A percentile compares a stretch with the other conserved stretches of the same genome.
These are phyloP conservation scores for Plantago coronopus DNA, from an alignment of 305 asterid genomes.

Conservation along the genomic window DNA sequence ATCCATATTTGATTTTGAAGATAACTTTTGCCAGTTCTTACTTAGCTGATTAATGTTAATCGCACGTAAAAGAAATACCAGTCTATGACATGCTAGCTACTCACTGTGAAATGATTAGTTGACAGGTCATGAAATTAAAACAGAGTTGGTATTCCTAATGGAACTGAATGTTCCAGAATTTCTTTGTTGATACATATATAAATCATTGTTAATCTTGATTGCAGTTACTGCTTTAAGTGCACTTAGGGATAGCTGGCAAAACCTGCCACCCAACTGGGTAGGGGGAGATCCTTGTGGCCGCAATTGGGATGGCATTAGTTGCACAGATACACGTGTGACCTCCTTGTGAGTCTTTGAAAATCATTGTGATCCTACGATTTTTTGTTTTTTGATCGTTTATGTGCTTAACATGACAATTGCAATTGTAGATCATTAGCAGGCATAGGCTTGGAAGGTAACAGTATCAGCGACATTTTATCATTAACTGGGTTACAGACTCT, in stretches of 20 bases:
- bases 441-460: slow-evolving; percentile 48
- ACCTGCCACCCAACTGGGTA: slow-evolving; percentile 76
- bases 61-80: no score
- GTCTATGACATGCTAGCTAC: no score
- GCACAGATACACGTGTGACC: slow-evolving; percentile 53
- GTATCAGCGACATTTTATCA: slow-evolving; percentile 56
- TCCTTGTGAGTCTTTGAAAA: slow-evolving; percentile 50
- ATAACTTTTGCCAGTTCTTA: no score
- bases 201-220: slow-evolving; percentile 15
- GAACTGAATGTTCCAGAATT: background rate
- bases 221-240: slow-evolving; percentile 67
- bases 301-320: slow-evolving; percentile 66
- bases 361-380: slow-evolving; percentile 10
- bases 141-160: background rate
- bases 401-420: slow-evolving; percentile 9
- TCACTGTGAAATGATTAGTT: no score
- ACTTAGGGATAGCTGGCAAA: slow-evolving; percentile 61
- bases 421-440: slow-evolving; percentile 61
- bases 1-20: no score
- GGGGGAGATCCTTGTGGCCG: slow-evolving; percentile 79
- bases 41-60: no score
- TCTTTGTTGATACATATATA: background rate
- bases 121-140: no score
- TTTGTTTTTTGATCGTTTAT: slow-evolving; percentile 4
- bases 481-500: slow-evolving; percentile 45